Conservation (phyloP, 352 stramenopile genomes). For the Proteromonas lacertae region DNA sequence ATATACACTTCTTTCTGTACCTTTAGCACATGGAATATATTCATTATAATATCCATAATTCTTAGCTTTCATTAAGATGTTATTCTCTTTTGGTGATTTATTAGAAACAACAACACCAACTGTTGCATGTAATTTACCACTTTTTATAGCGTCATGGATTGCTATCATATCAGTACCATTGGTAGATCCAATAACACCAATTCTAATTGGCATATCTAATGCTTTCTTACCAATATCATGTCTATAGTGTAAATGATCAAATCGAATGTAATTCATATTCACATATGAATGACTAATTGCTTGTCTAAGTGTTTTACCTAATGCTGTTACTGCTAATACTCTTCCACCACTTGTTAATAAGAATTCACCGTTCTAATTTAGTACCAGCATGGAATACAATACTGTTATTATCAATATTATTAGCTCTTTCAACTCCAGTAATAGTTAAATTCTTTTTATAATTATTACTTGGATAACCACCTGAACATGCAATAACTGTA, state of each 20-base stretch:
- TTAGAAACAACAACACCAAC: conserved; percentile 85
- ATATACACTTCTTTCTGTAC: conserved; percentile 52
- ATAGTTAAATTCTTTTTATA: conserved; percentile 80
- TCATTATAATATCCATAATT: conserved; percentile 21
- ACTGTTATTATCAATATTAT: conserved; percentile 32
- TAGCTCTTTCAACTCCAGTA: conserved; percentile 26
- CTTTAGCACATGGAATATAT: conserved; percentile 19
- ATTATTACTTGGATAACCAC: conserved; percentile 88
- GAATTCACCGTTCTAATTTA: conserved; percentile 16
- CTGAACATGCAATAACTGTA: conserved; percentile 74
- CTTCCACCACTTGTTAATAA: conserved; percentile 66
- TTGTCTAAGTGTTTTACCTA: conserved; percentile 38
- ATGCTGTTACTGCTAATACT: conserved; percentile 77
- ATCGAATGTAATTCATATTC: conserved; percentile 26
- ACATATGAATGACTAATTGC: conserved; percentile 24
- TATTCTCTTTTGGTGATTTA: conserved; percentile 45
- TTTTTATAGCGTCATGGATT: conserved; percentile 67
- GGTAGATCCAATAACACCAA: conserved; percentile 76
- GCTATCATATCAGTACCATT: conserved; percentile 66
- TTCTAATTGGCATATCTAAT: conserved; percentile 33
- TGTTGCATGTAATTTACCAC: conserved; percentile 38
- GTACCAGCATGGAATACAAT: conserved; percentile 97
- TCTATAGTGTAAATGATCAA: conserved; percentile 63
- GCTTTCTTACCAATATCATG: conserved; percentile 64
- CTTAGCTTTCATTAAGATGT: conserved; percentile 69